Conservation (phyloP, 2,329 filamentous ascomycete species). For the Acrodontium crateriforme region DNA sequence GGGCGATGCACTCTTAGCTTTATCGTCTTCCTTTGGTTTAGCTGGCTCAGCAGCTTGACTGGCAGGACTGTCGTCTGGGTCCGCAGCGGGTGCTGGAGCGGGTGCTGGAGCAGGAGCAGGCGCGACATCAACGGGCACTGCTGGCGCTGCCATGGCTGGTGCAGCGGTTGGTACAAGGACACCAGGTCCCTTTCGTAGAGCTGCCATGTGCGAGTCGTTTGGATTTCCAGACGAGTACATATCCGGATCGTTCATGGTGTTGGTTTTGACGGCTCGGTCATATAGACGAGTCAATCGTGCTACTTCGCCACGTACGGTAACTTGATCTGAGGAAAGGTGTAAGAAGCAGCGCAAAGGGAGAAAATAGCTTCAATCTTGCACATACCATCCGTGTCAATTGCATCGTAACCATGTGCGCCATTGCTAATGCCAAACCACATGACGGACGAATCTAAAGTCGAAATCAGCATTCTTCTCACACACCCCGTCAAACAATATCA, state of each 20-base stretch:
- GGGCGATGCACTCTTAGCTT: no score
- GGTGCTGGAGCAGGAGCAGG: constrained; percentile 1
- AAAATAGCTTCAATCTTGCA: no score
- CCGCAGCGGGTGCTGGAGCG: constrained; percentile 7
- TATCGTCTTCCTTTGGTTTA: no score
- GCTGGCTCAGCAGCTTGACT: no score
- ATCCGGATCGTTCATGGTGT: constrained; percentile 27
- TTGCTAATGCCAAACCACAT: constrained; percentile 32
- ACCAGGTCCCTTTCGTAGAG: constrained; percentile 9
- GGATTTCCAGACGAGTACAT: constrained; percentile 21
- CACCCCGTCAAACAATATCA: no score
- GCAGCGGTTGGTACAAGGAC: constrained; percentile 7
- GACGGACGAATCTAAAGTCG: constrained; percentile 24
- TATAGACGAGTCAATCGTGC: constrained; percentile 24
- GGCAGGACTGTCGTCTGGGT: not conserved
- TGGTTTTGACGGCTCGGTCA: constrained; percentile 24
- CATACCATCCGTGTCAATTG: constrained; percentile 32
- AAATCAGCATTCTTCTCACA: no score
- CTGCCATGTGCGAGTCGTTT: constrained; percentile 12
- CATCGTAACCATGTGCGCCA: constrained; percentile 31
- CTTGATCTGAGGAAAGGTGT: no score
- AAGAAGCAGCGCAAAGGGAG: no score
- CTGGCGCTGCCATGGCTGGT: constrained; percentile 2
- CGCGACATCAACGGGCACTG: not conserved
- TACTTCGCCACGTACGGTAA: constrained; percentile 28